Percentiles rank a stretch among this genome's conserved stretches.
Conservation (phyloP, 2,329 filamentous ascomycete species). For the Paecilomyces formosus region DNA sequence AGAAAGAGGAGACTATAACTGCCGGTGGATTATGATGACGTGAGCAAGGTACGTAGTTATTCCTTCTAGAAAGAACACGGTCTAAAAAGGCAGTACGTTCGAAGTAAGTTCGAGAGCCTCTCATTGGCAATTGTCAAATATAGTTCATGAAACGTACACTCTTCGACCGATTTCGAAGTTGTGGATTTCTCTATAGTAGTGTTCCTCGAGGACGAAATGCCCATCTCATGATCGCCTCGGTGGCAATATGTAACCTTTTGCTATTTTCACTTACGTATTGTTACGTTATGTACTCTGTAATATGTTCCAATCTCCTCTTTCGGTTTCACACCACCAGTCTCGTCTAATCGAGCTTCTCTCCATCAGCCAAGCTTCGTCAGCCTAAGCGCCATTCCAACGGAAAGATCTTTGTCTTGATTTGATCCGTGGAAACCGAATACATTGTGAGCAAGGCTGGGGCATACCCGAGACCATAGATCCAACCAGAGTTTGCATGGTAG, state of each 20-base stretch:
- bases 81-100: neutral
- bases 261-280: too few species aligned
- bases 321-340: too few species aligned
- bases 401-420: slow-evolving; percentile 71
- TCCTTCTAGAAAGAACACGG: neutral
- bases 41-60: neutral
- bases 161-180: too few species aligned
- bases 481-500: slow-evolving; percentile 43
- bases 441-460: slow-evolving; percentile 47
- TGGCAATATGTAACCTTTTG: too few species aligned
- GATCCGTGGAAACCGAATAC: slow-evolving; percentile 51
- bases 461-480: slow-evolving; percentile 59
- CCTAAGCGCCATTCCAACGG: slow-evolving; percentile 47
- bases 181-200: too few species aligned
- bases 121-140: too few species aligned
- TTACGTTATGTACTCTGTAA: too few species aligned
- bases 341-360: too few species aligned
- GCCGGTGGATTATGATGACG: neutral
- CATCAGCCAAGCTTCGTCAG: neutral
- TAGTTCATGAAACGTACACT: too few species aligned
- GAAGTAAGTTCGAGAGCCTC: neutral
- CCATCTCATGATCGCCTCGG: too few species aligned
- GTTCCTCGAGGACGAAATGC: too few species aligned
- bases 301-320: too few species aligned
- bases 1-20: neutral